A percentile compares a stretch with the other conserved stretches of the same genome.
Evolutionary conservation across 192 early-diverging fungal species (phyloP).

Genomic region (Coemansia sp.): DNA sequence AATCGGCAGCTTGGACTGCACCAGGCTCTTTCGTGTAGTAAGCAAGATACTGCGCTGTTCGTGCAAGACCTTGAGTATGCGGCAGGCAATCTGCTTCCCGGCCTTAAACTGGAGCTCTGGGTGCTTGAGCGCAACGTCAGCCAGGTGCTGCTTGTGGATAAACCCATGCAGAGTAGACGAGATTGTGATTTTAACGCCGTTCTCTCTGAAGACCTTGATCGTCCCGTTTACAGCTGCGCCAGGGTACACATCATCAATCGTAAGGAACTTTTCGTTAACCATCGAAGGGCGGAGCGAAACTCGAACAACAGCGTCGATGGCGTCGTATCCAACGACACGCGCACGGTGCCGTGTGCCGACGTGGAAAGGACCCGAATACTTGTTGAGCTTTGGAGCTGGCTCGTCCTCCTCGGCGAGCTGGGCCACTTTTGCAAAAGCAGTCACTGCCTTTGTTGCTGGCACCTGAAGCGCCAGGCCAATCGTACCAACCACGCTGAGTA

Average conservation of each 20-base stretch:
- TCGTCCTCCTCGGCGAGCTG: constrained; percentile 69
- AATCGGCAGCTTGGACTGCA: constrained; percentile 70
- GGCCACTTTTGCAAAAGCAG: constrained; percentile 53
- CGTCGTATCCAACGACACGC: constrained; percentile 78
- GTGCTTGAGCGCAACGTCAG: constrained; percentile 70
- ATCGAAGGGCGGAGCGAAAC: constrained; percentile 71
- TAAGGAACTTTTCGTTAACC: constrained; percentile 68
- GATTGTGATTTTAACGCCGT: constrained; percentile 59
- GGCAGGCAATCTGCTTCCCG: constrained; percentile 73
- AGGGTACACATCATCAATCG: constrained; percentile 60
- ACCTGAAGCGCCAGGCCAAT: constrained; percentile 67
- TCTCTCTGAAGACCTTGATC: constrained; percentile 53
- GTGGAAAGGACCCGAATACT: constrained; percentile 56
- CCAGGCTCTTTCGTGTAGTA: constrained; percentile 74
- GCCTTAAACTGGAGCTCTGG: constrained; percentile 68
- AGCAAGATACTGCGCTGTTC: constrained; percentile 63
- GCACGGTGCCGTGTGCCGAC: constrained; percentile 71
- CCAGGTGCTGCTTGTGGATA: constrained; percentile 69
- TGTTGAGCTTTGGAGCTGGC: constrained; percentile 52
- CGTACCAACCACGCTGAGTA: constrained; percentile 62
- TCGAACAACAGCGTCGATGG: constrained; percentile 70
- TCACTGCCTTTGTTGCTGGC: constrained; percentile 24
- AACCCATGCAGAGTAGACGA: constrained; percentile 67
- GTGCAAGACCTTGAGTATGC: constrained; percentile 62
- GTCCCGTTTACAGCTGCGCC: constrained; percentile 47